These are phyloP conservation scores for Arthrinium puccinioides DNA, from an alignment of 2,329 filamentous ascomycete species.

Conservation along the genomic window DNA sequence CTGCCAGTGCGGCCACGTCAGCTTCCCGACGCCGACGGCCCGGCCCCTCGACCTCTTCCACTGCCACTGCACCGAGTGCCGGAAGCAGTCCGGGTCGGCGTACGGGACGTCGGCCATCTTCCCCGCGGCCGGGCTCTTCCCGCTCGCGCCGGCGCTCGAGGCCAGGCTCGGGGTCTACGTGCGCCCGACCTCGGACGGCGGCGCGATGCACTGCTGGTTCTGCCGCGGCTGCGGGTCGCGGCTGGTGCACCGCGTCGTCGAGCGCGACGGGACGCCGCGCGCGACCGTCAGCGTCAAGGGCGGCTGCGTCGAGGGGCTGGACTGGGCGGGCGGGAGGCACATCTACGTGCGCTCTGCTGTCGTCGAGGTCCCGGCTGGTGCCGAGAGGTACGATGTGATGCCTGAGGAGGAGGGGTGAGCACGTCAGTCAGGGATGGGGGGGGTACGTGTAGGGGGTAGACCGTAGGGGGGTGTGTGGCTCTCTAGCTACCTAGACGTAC, in stretches of 20 bases:
- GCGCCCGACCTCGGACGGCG: slow-evolving; percentile 30
- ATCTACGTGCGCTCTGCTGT: slow-evolving; percentile 39
- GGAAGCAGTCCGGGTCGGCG: slow-evolving; percentile 35
- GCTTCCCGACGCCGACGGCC: slow-evolving; percentile 26
- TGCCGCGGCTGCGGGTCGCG: slow-evolving; percentile 33
- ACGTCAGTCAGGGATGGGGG: no score
- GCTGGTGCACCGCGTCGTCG: slow-evolving; percentile 34
- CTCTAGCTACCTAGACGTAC: no score
- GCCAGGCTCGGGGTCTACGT: slow-evolving; percentile 27
- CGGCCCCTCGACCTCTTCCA: slow-evolving; percentile 29
- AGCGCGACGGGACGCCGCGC: slow-evolving; percentile 28
- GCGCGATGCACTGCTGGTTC: slow-evolving; percentile 32
- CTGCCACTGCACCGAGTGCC: slow-evolving; percentile 41
- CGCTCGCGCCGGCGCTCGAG: slow-evolving; percentile 24
- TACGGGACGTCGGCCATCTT: slow-evolving; percentile 39
- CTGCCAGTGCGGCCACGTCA: slow-evolving; percentile 33
- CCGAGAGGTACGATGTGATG: slow-evolving; percentile 19
- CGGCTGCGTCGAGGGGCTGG: slow-evolving; percentile 33
- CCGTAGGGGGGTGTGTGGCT: no score
- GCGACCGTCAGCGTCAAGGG: slow-evolving; percentile 37
- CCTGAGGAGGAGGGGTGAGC: slow-evolving; percentile 6
- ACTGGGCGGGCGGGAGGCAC: slow-evolving; percentile 31
- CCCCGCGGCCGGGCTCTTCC: slow-evolving; percentile 31
- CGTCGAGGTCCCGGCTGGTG: slow-evolving; percentile 32
- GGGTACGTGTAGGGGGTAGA: no score